phyloP scores from a whole-genome alignment of 1,139 yeast species.

The Lodderomyces pseudojiufengensis region DNA sequence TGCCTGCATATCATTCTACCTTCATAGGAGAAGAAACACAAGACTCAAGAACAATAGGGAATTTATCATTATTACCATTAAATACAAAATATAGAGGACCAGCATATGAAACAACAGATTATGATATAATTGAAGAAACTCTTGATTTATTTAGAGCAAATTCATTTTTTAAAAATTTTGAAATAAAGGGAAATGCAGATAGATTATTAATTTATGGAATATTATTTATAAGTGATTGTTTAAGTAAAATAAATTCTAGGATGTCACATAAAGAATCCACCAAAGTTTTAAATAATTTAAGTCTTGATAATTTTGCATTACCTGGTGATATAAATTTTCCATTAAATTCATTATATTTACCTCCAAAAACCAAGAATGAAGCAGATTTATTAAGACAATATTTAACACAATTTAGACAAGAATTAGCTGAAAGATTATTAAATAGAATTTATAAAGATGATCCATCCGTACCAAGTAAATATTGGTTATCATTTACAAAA shows the following conservation, averaged over 20 bases:
- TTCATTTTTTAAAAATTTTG: conserved; percentile 93
- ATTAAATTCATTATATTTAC: conserved; percentile 72
- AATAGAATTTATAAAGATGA: conserved; percentile 66
- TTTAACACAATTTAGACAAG: conserved; percentile 91
- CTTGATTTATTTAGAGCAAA: conserved; percentile 92
- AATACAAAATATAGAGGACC: conserved; percentile 89
- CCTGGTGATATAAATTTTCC: conserved; percentile 98
- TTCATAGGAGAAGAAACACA: conserved; percentile 60
- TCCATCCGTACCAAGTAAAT: conserved; percentile 57
- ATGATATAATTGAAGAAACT: conserved; percentile 88
- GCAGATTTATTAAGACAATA: conserved; percentile 77
- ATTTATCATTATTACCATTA: conserved; percentile 77
- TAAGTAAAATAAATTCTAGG: conserved; percentile 53
- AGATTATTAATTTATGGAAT: conserved; percentile 96
- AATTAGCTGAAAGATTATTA: conserved; percentile 76
- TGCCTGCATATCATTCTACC: conserved; percentile 90
- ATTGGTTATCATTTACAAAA: conserved; percentile 94
- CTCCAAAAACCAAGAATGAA: conserved; percentile 73
- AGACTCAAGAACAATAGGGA: conserved; percentile 49
- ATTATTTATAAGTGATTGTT: conserved; percentile 80
- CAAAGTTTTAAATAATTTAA: conserved; percentile 70
- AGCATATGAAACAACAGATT: conserved; percentile 79
- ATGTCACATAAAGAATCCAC: conserved; percentile 61
- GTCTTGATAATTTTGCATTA: conserved; percentile 81
- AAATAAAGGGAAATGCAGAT: conserved; percentile 93